Percentiles rank a stretch among this genome's conserved stretches.
Evolutionary conservation across 805 yeast species (phyloP).

Genomic region (Pichia nakasei): DNA sequence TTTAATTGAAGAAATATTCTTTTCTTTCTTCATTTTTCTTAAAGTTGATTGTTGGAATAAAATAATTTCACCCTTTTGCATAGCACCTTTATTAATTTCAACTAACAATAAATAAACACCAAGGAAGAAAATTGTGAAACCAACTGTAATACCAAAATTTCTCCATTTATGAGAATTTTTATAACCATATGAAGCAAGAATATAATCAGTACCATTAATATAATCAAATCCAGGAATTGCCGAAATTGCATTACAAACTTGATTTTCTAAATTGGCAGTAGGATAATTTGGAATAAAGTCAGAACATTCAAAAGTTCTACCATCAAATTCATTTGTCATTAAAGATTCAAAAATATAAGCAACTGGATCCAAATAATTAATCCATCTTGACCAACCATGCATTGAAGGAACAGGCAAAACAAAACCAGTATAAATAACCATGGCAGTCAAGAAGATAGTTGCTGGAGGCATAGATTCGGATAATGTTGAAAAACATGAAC

Average conservation of each 20-base stretch:
- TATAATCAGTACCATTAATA: constrained; percentile 55
- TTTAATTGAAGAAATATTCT: constrained; percentile 17
- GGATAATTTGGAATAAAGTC: constrained; percentile 37
- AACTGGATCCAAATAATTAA: constrained; percentile 50
- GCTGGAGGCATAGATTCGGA: constrained; percentile 54
- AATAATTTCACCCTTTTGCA: constrained; percentile 64
- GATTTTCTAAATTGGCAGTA: constrained; percentile 11
- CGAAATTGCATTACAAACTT: constrained; percentile 39
- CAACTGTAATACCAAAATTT: constrained; percentile 62
- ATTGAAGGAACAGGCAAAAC: constrained; percentile 47
- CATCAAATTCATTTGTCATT: constrained; percentile 49
- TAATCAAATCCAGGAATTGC: constrained; percentile 41
- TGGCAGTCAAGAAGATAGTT: constrained; percentile 37
- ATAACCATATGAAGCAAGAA: constrained; percentile 42
- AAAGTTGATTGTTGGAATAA: constrained; percentile 46
- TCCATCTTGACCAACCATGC: constrained; percentile 62
- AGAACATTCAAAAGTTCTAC: constrained; percentile 37
- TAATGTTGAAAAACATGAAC: constrained; percentile 38
- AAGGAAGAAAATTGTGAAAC: constrained; percentile 46
- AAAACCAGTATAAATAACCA: constrained; percentile 47
- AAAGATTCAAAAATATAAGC: constrained; percentile 51
- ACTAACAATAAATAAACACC: constrained; percentile 42
- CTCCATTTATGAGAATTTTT: constrained; percentile 62
- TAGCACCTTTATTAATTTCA: constrained; percentile 52
- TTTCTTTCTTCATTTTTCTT: constrained; percentile 36